These are phyloP conservation scores for Umbellularia californica DNA, from an alignment of 164 flowering plant genomes.

Conservation along the genomic window DNA sequence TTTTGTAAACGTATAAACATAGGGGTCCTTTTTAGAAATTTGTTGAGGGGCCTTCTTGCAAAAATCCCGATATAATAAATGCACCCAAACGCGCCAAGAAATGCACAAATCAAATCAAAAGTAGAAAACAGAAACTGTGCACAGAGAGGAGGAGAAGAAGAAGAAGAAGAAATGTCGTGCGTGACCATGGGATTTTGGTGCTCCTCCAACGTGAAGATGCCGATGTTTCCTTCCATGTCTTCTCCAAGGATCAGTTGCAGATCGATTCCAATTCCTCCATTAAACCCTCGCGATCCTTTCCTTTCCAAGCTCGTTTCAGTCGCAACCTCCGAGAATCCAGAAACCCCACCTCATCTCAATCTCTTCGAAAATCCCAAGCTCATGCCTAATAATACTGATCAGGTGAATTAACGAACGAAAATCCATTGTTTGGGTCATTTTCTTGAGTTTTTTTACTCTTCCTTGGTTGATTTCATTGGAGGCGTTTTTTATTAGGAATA, in stretches of 20 bases:
- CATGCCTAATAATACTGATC: slow-evolving; percentile 63
- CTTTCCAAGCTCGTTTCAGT: slow-evolving; percentile 56
- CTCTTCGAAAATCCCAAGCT: slow-evolving; percentile 56
- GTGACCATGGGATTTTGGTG: too few species aligned
- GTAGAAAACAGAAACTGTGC: too few species aligned
- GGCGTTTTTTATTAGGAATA: background rate
- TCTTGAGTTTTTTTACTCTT: too few species aligned
- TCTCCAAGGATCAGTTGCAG: slow-evolving; percentile 7
- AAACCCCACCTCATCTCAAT: slow-evolving; percentile 58
- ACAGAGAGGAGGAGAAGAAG: too few species aligned
- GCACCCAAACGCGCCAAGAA: too few species aligned
- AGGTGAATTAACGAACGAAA: slow-evolving; percentile 7
- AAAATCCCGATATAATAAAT: too few species aligned
- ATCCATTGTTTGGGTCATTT: background rate
- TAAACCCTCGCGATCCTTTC: slow-evolving; percentile 88
- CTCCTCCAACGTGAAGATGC: slow-evolving; percentile 20
- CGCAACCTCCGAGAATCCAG: slow-evolving; percentile 34
- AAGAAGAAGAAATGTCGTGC: too few species aligned
- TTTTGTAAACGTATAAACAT: too few species aligned
- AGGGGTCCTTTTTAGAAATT: too few species aligned
- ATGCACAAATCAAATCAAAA: too few species aligned
- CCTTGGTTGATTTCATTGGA: background rate
- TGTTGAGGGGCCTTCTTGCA: too few species aligned
- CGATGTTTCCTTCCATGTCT: slow-evolving; percentile 34
- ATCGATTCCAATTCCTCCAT: slow-evolving; percentile 60